Conservation (phyloP, 768 basidiomycete species). For the Strobilomyces echinocephalus region DNA sequence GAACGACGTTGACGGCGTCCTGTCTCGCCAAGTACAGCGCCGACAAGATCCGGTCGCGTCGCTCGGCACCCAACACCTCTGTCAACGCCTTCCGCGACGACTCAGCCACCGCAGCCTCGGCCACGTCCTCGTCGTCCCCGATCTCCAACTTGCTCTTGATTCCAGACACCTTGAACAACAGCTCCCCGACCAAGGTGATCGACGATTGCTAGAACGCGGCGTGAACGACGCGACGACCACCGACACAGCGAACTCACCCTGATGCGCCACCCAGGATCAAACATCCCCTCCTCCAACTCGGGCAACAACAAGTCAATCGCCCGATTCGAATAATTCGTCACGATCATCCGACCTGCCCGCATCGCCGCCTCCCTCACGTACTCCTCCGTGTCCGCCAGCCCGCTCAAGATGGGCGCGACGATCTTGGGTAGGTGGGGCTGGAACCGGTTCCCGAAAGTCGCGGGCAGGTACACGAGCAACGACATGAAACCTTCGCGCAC, state of each 20-base stretch:
- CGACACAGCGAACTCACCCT: conserved; percentile 50
- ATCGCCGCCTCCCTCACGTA: conserved; percentile 96
- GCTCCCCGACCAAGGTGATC: conserved; percentile 90
- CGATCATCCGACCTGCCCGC: conserved; percentile 98
- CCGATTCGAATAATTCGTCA: conserved; percentile 86
- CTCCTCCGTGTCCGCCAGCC: conserved; percentile 89
- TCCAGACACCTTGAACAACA: conserved; percentile 94
- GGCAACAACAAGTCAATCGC: conserved; percentile 93
- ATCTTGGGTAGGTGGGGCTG: conserved; percentile 94
- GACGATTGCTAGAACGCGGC: conserved; percentile 70
- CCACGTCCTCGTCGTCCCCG: conserved; percentile 68
- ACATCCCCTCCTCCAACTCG: conserved; percentile 92
- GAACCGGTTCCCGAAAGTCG: conserved; percentile 95
- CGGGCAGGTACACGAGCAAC: conserved; percentile 87
- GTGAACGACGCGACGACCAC: neutral
- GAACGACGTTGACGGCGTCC: conserved; percentile 83
- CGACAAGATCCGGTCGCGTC: conserved; percentile 86
- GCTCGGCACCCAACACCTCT: conserved; percentile 83
- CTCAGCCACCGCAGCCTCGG: conserved; percentile 65
- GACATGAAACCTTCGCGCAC: conserved; percentile 99
- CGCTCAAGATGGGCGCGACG: conserved; percentile 85
- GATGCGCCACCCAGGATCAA: conserved; percentile 93
- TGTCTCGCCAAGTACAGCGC: conserved; percentile 91
- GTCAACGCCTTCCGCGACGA: conserved; percentile 79
- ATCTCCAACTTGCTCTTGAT: conserved; percentile 81